A percentile compares a stretch with the other conserved stretches of the same genome.
phyloP scores from a whole-genome alignment of 1,284 basidiomycete species.

The Agaricales sp. region DNA sequence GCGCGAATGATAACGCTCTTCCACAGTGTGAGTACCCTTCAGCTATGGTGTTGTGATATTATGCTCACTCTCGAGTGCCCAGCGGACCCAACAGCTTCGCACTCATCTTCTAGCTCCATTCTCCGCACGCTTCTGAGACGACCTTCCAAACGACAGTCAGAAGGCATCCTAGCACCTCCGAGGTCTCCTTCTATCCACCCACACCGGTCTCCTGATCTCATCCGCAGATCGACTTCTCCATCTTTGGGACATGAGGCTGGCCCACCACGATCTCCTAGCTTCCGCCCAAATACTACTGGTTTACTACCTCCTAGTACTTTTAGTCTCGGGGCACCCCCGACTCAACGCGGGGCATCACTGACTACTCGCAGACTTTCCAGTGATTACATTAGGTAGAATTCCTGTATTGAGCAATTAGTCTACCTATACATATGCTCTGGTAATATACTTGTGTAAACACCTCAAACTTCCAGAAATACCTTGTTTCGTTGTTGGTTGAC shows the following conservation, averaged over 20 bases:
- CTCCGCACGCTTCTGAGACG: neutral
- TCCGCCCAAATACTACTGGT: neutral
- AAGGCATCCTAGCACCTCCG: neutral
- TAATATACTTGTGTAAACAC: too few relatives aligned
- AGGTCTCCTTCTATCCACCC: neutral
- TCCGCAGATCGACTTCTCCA: neutral
- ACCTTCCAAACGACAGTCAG: neutral
- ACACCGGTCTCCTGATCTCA: neutral
- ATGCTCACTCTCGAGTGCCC: neutral
- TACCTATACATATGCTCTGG: too few relatives aligned
- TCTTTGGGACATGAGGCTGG: neutral
- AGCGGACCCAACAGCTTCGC: neutral
- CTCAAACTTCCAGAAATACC: too few relatives aligned
- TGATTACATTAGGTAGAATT: neutral
- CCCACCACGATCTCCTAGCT: neutral
- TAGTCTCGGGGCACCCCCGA: neutral
- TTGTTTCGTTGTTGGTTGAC: too few relatives aligned
- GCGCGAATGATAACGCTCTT: conserved; percentile 90
- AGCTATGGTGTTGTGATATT: neutral
- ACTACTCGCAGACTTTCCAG: neutral
- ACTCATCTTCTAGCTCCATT: neutral
- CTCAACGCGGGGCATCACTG: neutral
- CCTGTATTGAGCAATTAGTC: too few relatives aligned
- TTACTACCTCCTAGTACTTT: neutral
- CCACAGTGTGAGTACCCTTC: conserved; percentile 27